phyloP scores from a whole-genome alignment of 441 rosid species.

The Oxalis stricta region DNA sequence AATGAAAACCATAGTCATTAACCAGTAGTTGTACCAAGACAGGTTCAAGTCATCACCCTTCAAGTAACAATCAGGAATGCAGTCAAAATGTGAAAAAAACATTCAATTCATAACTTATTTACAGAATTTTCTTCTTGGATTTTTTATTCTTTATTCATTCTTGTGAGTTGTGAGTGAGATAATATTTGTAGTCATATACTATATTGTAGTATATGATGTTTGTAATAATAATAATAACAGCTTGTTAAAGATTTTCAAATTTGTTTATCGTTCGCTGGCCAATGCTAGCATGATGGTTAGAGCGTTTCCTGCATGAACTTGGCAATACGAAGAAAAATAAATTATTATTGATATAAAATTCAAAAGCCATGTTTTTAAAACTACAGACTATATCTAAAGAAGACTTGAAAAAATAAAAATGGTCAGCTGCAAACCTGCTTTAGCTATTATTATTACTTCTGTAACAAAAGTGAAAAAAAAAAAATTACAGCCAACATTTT shows the following conservation, averaged over 20 bases:
- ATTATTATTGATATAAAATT: neutral
- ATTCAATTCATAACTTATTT: too few relatives aligned
- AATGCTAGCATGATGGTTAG: too few relatives aligned
- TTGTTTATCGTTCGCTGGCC: too few relatives aligned
- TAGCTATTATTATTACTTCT: conserved; percentile 16
- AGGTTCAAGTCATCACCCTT: conserved; percentile 65
- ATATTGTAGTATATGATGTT: too few relatives aligned
- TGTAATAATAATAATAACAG: conserved; percentile 19
- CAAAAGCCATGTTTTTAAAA: conserved; percentile 7
- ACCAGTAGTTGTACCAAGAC: conserved; percentile 31
- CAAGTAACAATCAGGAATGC: conserved; percentile 54
- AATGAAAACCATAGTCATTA: too few relatives aligned
- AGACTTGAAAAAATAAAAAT: neutral
- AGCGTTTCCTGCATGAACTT: too few relatives aligned
- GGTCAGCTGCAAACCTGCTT: neutral
- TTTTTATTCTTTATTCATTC: neutral
- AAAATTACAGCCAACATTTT: conserved; percentile 13
- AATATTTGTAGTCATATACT: neutral
- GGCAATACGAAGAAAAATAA: too few relatives aligned
- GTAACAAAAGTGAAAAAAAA: conserved; percentile 1
- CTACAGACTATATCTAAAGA: conserved; percentile 16
- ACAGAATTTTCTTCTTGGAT: too few relatives aligned
- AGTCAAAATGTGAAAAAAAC: conserved; percentile 35
- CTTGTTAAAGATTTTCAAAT: too few relatives aligned
- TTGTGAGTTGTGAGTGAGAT: conserved; percentile 8